Conservation (phyloP, 768 basidiomycete genomes). For the Collybia sp. region DNA sequence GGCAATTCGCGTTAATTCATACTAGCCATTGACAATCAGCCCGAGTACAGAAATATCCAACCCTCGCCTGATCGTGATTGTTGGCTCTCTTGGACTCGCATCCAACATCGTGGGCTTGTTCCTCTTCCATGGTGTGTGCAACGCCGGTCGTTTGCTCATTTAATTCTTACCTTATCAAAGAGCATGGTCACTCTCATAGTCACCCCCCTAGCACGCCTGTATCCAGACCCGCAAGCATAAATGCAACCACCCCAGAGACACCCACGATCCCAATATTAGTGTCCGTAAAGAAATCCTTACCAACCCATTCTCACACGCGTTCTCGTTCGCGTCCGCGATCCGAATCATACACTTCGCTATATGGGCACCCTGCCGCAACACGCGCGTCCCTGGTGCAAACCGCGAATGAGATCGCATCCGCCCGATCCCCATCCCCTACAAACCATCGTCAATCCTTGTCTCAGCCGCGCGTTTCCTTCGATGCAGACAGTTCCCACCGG, state of each 20-base stretch:
- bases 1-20: slow-evolving; percentile 10
- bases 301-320: not conserved
- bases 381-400: slow-evolving; percentile 74
- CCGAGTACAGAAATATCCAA: slow-evolving; percentile 72
- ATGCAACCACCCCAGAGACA: slow-evolving; percentile 9
- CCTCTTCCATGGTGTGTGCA: slow-evolving; percentile 82
- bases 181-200: slow-evolving; percentile 64
- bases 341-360: slow-evolving; percentile 56
- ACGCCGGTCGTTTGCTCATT: not conserved
- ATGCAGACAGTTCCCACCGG: slow-evolving; percentile 7
- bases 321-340: slow-evolving; percentile 24
- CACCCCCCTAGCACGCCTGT: slow-evolving; percentile 36
- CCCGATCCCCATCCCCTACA: slow-evolving; percentile 43
- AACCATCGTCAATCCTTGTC: slow-evolving; percentile 17
- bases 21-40: slow-evolving; percentile 5
- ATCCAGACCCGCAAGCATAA: slow-evolving; percentile 36
- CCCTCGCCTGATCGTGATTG: slow-evolving; percentile 83
- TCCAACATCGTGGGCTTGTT: slow-evolving; percentile 93
- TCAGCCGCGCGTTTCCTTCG: slow-evolving; percentile 20
- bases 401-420: slow-evolving; percentile 73
- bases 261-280: too few relatives aligned
- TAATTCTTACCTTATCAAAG: slow-evolving; percentile 25
- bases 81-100: slow-evolving; percentile 82
- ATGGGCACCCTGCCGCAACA: slow-evolving; percentile 70
- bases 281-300: too few relatives aligned